Percentiles rank a stretch among this genome's conserved stretches.
Conservation (phyloP, 2,329 filamentous ascomycete genomes). For the Diplodia mutila region DNA sequence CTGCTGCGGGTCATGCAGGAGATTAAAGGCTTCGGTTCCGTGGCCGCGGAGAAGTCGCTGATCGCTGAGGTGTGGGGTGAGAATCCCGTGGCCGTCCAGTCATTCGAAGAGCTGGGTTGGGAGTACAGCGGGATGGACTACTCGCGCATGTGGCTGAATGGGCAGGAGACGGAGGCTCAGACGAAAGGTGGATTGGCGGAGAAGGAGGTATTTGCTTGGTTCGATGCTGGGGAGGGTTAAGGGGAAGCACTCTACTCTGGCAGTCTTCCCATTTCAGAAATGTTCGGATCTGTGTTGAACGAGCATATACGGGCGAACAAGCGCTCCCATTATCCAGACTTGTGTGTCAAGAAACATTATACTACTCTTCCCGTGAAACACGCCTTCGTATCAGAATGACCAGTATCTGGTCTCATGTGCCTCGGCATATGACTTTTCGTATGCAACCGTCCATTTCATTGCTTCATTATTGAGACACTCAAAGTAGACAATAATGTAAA, state of each 20-base stretch:
- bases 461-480: background rate
- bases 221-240: slow-evolving; percentile 39
- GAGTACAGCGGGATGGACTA: slow-evolving; percentile 36
- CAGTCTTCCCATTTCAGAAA: too few species aligned
- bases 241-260: background rate
- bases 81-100: slow-evolving; percentile 35
- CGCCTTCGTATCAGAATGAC: too few species aligned
- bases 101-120: slow-evolving; percentile 43
- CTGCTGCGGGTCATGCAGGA: slow-evolving; percentile 35
- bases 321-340: too few species aligned
- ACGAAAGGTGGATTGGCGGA: slow-evolving; percentile 36
- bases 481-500: background rate
- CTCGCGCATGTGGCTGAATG: slow-evolving; percentile 45
- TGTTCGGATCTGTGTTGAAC: too few species aligned
- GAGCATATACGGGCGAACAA: too few species aligned
- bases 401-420: too few species aligned
- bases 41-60: slow-evolving; percentile 24
- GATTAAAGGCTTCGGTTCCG: slow-evolving; percentile 18
- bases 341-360: too few species aligned
- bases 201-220: slow-evolving; percentile 40
- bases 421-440: too few species aligned
- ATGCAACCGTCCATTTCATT: background rate
- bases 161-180: slow-evolving; percentile 38
- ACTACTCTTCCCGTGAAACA: too few species aligned
- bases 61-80: slow-evolving; percentile 41